Evolutionary conservation across 768 basidiomycete species (phyloP), one percentile per base, ranked within the genome.

Genomic region (Lactarius indigo): DNA sequence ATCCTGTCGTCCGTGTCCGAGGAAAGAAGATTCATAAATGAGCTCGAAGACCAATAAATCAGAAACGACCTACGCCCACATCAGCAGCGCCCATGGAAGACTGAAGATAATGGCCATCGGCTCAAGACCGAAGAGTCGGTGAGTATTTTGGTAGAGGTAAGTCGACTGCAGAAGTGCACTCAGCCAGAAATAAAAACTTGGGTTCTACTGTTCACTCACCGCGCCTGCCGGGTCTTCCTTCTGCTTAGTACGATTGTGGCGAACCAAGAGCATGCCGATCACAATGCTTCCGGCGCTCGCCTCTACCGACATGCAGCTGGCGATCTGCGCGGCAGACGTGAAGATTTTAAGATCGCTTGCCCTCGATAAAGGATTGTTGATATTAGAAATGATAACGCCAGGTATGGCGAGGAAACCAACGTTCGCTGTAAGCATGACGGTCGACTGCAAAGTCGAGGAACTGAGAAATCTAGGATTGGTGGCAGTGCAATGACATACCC

Each of bases 381-480:
- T 28, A 35, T 42, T 47, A 20, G 47, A 9, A 18, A 52, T n/a
- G 42, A 68, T 20, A 4, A 64, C 63, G 20, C 55, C 59, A 7
- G 67, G 67, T n/a, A 68, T 64, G 20, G 67, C 63, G 18, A 68
- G 63, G 37, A 68, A 68, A 2, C 44, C 63, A 4, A 68, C 67
- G 50, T 68, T 64, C 8, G 57, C 67, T 18, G 57, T 61, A 18
- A 68, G 52, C 35, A 68, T 58, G 9, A 68, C 62, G 17, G 63
- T 68, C 4, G 67, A 50, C 67, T 64, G 9, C 0, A 15, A 39
- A n/a, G 33, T 26, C 57, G n/a, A n/a, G n/a, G n/a, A n/a, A n/a
- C 8, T 17, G 35, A 58, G 15, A 37, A 12, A 17, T 39, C 13
- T 58, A 58, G n/a, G 2, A 39, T 50, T 5, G 37, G 23, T 23